phyloP scores from a whole-genome alignment of 768 basidiomycete species.

The Suillus luteus region DNA sequence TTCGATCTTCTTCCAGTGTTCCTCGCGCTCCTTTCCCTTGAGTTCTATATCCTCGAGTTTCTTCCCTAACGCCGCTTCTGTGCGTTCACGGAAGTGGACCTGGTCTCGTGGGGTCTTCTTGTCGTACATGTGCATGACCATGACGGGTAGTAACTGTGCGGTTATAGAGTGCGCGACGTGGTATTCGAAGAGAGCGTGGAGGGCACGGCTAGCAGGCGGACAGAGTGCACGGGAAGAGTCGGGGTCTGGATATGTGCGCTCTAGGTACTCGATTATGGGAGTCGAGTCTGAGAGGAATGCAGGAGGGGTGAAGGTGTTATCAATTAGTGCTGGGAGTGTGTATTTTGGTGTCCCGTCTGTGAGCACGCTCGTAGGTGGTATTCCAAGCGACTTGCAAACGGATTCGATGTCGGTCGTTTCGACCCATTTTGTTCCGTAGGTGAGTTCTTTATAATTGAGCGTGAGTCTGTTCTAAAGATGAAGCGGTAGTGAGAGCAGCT shows the following conservation, averaged over 20 bases:
- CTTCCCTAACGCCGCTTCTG: constrained; percentile 17
- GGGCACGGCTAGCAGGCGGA: constrained; percentile 24
- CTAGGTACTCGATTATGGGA: constrained; percentile 40
- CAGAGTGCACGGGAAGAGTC: constrained; percentile 18
- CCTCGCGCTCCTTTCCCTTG: constrained; percentile 26
- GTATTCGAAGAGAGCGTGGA: constrained; percentile 28
- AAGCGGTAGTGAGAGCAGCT: background rate
- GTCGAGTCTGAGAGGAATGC: constrained; percentile 36
- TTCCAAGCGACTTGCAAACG: constrained; percentile 26
- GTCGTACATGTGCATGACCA: constrained; percentile 24
- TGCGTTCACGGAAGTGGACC: constrained; percentile 19
- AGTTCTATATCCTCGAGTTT: constrained; percentile 17
- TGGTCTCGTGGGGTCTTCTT: constrained; percentile 25
- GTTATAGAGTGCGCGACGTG: constrained; percentile 21
- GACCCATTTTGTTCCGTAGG: constrained; percentile 32
- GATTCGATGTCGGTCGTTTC: constrained; percentile 29
- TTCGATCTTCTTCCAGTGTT: constrained; percentile 26
- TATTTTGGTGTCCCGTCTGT: constrained; percentile 31
- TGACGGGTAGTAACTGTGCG: constrained; percentile 20
- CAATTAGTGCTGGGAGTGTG: constrained; percentile 37
- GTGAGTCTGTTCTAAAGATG: constrained; percentile 17
- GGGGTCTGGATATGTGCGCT: constrained; percentile 26
- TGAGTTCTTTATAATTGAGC: constrained; percentile 33
- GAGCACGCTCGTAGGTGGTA: constrained; percentile 30
- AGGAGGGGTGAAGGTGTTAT: constrained; percentile 22